Percentiles rank a stretch among this genome's conserved stretches.
phyloP scores from a whole-genome alignment of 2,329 filamentous ascomycete genomes.

The Phialophora verrucosa region DNA sequence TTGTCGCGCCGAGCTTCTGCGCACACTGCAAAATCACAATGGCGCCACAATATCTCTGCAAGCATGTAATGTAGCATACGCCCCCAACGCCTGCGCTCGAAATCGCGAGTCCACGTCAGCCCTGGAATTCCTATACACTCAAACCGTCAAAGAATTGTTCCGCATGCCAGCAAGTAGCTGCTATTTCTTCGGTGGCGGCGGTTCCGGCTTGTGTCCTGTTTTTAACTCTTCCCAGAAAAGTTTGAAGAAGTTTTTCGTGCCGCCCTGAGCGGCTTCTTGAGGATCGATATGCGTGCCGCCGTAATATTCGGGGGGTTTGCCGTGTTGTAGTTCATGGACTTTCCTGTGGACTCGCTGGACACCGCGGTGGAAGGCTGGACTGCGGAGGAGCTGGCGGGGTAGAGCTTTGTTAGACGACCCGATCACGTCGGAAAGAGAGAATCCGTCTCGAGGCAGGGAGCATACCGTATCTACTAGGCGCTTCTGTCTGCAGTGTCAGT shows the following conservation, averaged over 20 bases:
- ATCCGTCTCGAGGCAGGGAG: conserved; percentile 18
- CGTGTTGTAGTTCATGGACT: conserved; percentile 50
- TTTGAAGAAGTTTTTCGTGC: conserved; percentile 44
- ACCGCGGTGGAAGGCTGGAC: conserved; percentile 51
- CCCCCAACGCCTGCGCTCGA: conserved; percentile 20
- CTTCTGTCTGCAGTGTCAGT: conserved; percentile 31
- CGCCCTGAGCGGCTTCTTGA: conserved; percentile 35
- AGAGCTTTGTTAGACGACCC: conserved; percentile 2
- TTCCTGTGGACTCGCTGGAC: conserved; percentile 52
- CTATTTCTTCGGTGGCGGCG: conserved; percentile 31
- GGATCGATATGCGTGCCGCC: conserved; percentile 50
- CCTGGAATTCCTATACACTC: not conserved
- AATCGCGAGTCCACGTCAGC: not conserved
- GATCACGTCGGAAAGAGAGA: not conserved
- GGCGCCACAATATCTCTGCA: not conserved
- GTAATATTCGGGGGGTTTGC: conserved; percentile 51
- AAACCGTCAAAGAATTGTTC: not conserved
- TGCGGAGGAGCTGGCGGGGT: conserved; percentile 46
- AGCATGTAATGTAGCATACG: not conserved
- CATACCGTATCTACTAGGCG: conserved; percentile 30
- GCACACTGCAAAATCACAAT: not conserved
- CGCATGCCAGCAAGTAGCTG: not conserved
- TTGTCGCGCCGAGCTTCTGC: not conserved
- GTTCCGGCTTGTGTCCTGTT: conserved; percentile 48
- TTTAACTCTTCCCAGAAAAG: conserved; percentile 53